Evolutionary conservation across 2,329 filamentous ascomycete genomes (phyloP).

Genomic region (Cladosporium sp.): DNA sequence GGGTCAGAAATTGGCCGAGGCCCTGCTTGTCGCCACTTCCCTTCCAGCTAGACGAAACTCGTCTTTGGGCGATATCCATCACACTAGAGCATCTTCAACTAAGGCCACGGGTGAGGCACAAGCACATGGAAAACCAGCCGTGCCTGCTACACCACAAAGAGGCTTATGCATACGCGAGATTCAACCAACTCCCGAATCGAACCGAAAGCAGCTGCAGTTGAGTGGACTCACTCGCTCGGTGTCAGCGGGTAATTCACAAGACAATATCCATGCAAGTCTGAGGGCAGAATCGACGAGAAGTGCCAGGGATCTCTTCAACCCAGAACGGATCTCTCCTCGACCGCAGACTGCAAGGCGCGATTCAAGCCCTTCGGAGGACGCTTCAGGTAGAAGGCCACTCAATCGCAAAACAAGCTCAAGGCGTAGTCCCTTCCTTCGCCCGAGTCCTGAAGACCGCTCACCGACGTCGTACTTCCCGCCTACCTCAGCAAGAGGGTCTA

Average conservation of each 20-base stretch:
- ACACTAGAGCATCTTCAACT: not conserved
- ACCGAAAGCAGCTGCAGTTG: not conserved
- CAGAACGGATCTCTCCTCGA: not conserved
- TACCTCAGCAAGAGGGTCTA: constrained; percentile 23
- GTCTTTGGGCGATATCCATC: not conserved
- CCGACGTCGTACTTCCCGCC: not conserved
- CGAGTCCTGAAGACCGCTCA: not conserved
- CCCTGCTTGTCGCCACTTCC: not conserved
- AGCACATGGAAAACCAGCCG: no score
- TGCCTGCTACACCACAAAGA: not conserved
- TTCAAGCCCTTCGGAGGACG: not conserved
- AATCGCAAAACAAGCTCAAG: not conserved
- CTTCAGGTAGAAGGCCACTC: not conserved
- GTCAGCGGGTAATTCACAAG: not conserved
- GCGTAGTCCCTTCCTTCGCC: not conserved
- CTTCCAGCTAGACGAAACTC: not conserved
- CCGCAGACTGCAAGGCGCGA: not conserved
- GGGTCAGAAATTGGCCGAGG: not conserved
- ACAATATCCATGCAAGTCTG: not conserved
- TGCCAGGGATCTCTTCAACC: not conserved
- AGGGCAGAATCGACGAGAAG: not conserved
- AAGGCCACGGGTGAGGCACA: not conserved
- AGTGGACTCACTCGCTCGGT: not conserved
- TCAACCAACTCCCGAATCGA: not conserved
- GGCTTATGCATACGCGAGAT: not conserved